Conservation (phyloP, 1,284 basidiomycete species). For the Apiotrichum sp. region DNA sequence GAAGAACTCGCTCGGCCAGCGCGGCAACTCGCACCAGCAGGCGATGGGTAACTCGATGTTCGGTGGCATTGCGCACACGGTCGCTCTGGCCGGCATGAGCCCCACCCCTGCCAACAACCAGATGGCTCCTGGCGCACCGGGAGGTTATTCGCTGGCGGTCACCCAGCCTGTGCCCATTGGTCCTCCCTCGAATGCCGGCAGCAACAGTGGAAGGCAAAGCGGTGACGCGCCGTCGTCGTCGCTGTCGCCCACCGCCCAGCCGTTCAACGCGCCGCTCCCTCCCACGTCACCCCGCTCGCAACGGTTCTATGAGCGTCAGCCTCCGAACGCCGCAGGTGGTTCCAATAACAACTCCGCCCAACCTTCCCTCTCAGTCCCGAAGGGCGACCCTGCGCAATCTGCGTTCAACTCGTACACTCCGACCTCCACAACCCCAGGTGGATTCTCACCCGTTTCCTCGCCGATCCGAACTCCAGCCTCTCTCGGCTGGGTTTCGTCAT, state of each 20-base stretch:
- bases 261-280: slow-evolving; percentile 31
- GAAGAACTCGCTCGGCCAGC: slow-evolving; percentile 78
- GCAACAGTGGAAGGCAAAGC: neutral
- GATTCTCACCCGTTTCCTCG: slow-evolving; percentile 35
- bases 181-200: slow-evolving; percentile 4
- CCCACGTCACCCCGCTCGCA: slow-evolving; percentile 35
- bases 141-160: slow-evolving; percentile 1
- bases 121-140: slow-evolving; percentile 4
- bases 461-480: slow-evolving; percentile 37
- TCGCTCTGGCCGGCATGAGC: slow-evolving; percentile 40
- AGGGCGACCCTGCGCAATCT: slow-evolving; percentile 2
- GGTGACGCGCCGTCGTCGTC: slow-evolving; percentile 16
- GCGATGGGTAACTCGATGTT: slow-evolving; percentile 30
- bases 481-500: slow-evolving; percentile 31
- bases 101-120: slow-evolving; percentile 8
- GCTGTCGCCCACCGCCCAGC: slow-evolving; percentile 41
- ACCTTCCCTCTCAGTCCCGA: slow-evolving; percentile 1
- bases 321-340: neutral
- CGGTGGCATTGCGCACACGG: slow-evolving; percentile 42
- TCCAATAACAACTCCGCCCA: neutral
- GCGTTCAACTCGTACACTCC: slow-evolving; percentile 14
- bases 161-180: slow-evolving; percentile 16
- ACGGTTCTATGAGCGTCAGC: slow-evolving; percentile 23
- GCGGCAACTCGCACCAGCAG: slow-evolving; percentile 36
- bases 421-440: slow-evolving; percentile 9